Evolutionary conservation across 1,139 yeast species (phyloP), one percentile per base, ranked within the genome.

Genomic region (Yamadazyma epiphylla): DNA sequence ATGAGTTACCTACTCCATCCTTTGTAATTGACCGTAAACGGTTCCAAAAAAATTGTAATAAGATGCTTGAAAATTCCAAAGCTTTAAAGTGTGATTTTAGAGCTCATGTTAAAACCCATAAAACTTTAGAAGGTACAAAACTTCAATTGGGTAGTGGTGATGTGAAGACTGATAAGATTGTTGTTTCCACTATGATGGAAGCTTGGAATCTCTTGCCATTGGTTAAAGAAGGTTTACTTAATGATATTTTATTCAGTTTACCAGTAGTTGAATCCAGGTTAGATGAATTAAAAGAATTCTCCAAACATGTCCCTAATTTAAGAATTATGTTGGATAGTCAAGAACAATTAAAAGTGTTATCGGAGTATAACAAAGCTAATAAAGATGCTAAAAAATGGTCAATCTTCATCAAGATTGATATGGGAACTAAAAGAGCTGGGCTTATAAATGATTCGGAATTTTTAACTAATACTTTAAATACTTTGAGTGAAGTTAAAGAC

Each of bases 31-130:
- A 64, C 34, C 33, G 46, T 21, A 24, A 30, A 5, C 41, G 37
- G 25, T 62, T 59, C 36, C 31, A 33, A 12, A 28, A 20, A 14
- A 64, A 64, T 30, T 42, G 61, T 31, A 46, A 50, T 9, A 47
- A 45, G 21, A 64, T 64, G 70, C 53, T 62, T 13, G 37, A 30
- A 2, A 58, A 52, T 34, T 64, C 67, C 5, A 21, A 31, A 4
- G 37, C 43, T 1, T 42, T 64, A 25, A 39, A 42, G 33, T 69
- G 59, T 5, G 57, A 50, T 13, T 80, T 74, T 51, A 58, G 89
- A 34, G 80, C 85, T 3, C 94, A 83, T 48, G 76, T 84, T 16
- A 84, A 84, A 55, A 84, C 94, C 1, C 89, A 82, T 51, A 84
- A 83, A 53, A 66, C 55, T 48, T 54, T 39, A 30, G 75, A 49